Evolutionary conservation across 495 filamentous ascomycete genomes (phyloP), one percentile per base, ranked within the genome.

Genomic region (Xylaria scruposa): DNA sequence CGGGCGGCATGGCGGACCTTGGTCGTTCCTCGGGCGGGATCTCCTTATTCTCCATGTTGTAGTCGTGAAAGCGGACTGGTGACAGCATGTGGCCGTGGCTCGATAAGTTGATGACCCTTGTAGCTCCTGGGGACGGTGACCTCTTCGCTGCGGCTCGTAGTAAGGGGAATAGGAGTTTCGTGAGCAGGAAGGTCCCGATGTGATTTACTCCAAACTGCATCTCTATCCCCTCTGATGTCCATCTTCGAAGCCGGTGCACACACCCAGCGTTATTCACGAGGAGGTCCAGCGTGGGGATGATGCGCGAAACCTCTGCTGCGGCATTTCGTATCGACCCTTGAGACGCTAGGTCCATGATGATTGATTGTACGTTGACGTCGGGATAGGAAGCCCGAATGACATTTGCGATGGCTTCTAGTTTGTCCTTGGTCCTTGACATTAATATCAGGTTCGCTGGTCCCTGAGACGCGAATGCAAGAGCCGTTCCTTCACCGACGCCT

Each of bases 121-220:
- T 84, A 26, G 79, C 77, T 0, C 83, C 82, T 0, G 78, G 73
- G 0, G 79, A 53, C 24, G 75, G 77, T 0, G 70, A 73, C 40
- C 12, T 31, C 59, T 77, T 73, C 15, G 80, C 81, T 4, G 84
- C 82, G 15, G 77, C 77, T 26, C 81, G 64, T 0, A 89, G 72
- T 40, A 88, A 82, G 1, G 80, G 78, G 49, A 88, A 82, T 12
- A 91, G 79, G 65, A 90, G 73, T 72, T 86, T 88, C 6, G 87
- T 89, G 38, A 91, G 80, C 6, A 91, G 77, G 56, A 89, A 90
- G 33, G 88, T 86, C 0, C 88, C 88, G 36, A 89, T 83, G 72
- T 91, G 87, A 74, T 91, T 91, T 17, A 85, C 86, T 38, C 85
- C 82, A 1, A 86, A 83, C 76, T 91, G 90, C 74, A 87, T 81